A percentile compares a stretch with the other conserved stretches of the same genome.
These are phyloP conservation scores for Helminthosporium solani DNA, from an alignment of 2,329 filamentous ascomycete species.

Conservation along the genomic window DNA sequence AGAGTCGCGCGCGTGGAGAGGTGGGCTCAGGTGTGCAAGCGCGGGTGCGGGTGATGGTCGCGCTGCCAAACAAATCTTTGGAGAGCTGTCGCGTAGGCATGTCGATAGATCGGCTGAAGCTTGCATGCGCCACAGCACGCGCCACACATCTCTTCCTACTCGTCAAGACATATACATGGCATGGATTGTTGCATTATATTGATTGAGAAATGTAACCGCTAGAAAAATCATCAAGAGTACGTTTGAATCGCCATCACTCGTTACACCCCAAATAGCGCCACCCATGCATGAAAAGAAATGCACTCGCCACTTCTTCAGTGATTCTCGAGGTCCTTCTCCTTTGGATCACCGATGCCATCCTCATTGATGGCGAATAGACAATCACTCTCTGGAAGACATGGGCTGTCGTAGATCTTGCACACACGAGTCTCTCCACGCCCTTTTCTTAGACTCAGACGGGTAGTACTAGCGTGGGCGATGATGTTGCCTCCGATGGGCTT, in stretches of 20 bases:
- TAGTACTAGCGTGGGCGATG: slow-evolving; percentile 96
- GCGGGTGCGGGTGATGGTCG: slow-evolving; percentile 23
- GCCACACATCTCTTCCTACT: slow-evolving; percentile 1
- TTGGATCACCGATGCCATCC: slow-evolving; percentile 93
- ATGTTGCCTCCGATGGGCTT: slow-evolving; percentile 99
- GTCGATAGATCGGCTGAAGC: slow-evolving; percentile 8
- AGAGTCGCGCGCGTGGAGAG: slow-evolving; percentile 13
- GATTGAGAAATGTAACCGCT: not conserved
- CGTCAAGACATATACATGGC: not conserved
- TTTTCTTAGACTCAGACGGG: slow-evolving; percentile 91
- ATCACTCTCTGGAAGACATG: slow-evolving; percentile 93
- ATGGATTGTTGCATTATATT: not conserved
- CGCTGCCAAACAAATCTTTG: slow-evolving; percentile 35
- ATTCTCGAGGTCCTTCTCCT: slow-evolving; percentile 93
- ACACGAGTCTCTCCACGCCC: slow-evolving; percentile 92
- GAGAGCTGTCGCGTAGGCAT: slow-evolving; percentile 21
- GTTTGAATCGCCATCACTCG: slow-evolving; percentile 9
- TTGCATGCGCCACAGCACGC: slow-evolving; percentile 8
- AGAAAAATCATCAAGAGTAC: not conserved
- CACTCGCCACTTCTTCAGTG: slow-evolving; percentile 48
- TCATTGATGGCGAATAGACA: slow-evolving; percentile 96
- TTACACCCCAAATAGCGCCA: slow-evolving; percentile 13
- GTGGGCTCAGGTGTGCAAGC: slow-evolving; percentile 12
- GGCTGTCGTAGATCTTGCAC: slow-evolving; percentile 99
- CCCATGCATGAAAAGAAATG: slow-evolving; percentile 14